A percentile compares a stretch with the other conserved stretches of the same genome.
Evolutionary conservation across 106 monocot species (phyloP).

Genomic region (Posidonia australis): DNA sequence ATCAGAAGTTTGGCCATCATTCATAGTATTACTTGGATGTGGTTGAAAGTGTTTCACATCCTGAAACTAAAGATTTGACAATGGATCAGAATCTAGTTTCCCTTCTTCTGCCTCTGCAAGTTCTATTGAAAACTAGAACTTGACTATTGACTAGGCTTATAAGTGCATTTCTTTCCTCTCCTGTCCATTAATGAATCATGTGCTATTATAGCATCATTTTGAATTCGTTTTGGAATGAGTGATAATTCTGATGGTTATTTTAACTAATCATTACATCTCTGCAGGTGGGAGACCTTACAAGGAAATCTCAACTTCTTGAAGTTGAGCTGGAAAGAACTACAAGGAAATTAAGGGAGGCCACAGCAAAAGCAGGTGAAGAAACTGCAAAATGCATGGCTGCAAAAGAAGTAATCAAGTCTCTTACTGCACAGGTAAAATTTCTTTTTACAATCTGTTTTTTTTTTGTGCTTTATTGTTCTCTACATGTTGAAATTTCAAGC

Average conservation of each 20-base stretch:
- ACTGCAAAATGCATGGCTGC: slow-evolving; percentile 30
- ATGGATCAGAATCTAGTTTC: too few relatives aligned
- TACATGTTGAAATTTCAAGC: background rate
- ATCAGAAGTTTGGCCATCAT: too few relatives aligned
- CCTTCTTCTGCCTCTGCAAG: background rate
- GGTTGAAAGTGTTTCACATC: too few relatives aligned
- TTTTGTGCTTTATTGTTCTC: background rate
- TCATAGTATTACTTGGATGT: too few relatives aligned
- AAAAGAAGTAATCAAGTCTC: slow-evolving; percentile 32
- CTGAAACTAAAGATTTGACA: too few relatives aligned
- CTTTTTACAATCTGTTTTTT: background rate
- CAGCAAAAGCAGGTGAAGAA: slow-evolving; percentile 17
- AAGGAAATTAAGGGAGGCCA: slow-evolving; percentile 19
- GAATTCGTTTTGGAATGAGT: background rate
- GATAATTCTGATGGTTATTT: background rate
- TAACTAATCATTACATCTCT: background rate
- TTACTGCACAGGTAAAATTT: slow-evolving; percentile 29
- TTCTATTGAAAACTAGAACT: background rate
- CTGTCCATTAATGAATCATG: background rate
- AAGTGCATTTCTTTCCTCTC: background rate
- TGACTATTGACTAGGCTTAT: background rate
- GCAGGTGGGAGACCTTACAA: slow-evolving; percentile 24
- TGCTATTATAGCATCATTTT: background rate
- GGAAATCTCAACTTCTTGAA: slow-evolving; percentile 24
- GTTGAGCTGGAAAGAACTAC: slow-evolving; percentile 18